These are phyloP conservation scores for Leucosporidium yakuticum DNA, from an alignment of 768 basidiomycete species.

Conservation along the genomic window DNA sequence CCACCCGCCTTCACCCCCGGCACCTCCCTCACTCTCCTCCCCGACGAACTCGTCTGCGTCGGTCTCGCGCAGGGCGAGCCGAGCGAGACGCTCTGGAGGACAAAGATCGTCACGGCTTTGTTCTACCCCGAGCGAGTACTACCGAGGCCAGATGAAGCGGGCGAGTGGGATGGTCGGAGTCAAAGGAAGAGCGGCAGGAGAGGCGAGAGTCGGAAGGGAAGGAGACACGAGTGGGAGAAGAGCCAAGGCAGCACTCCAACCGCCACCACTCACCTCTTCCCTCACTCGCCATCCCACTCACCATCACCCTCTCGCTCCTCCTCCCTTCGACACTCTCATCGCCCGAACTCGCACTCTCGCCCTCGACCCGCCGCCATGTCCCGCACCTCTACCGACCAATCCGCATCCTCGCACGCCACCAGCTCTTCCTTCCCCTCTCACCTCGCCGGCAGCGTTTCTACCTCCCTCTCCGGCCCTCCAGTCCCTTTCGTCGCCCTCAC, in stretches of 20 bases:
- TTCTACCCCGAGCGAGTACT: slow-evolving; percentile 61
- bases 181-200: too few species aligned
- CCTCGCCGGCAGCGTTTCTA: slow-evolving; percentile 45
- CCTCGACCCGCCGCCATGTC: too few species aligned
- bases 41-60: slow-evolving; percentile 69
- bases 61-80: slow-evolving; percentile 49
- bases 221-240: too few species aligned
- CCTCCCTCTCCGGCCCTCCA: slow-evolving; percentile 21
- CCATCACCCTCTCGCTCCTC: neutral
- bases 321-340: neutral
- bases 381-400: too few species aligned
- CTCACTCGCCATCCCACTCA: neutral
- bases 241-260: neutral
- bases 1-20: slow-evolving; percentile 39
- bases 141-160: neutral
- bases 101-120: slow-evolving; percentile 70
- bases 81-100: slow-evolving; percentile 60
- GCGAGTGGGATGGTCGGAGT: too few species aligned
- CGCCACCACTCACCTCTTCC: neutral
- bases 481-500: slow-evolving; percentile 74
- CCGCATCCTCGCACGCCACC: too few species aligned
- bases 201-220: too few species aligned
- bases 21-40: slow-evolving; percentile 52
- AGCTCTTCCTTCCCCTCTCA: neutral
- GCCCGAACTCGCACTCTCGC: neutral